phyloP scores from a whole-genome alignment of 2,329 filamentous ascomycete species.

The Colletotrichum neosansevieriae region DNA sequence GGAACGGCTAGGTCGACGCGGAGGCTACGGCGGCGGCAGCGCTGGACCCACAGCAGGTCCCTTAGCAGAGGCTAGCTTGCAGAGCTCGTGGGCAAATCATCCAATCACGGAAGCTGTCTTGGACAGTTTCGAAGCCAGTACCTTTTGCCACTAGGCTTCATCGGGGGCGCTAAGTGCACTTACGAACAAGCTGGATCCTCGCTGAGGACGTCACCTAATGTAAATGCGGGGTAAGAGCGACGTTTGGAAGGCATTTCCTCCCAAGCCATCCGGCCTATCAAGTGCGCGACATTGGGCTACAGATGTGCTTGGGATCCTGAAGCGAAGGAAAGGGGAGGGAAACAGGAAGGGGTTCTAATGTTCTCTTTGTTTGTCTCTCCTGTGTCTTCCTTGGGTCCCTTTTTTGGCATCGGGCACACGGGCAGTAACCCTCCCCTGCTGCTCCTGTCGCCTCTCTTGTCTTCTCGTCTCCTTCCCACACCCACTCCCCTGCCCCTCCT shows the following conservation, averaged over 20 bases:
- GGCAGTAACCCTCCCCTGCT: neutral
- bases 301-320: neutral
- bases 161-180: conserved; percentile 2
- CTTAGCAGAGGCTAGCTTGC: neutral
- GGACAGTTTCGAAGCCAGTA: conserved; percentile 23
- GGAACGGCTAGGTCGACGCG: conserved; percentile 8
- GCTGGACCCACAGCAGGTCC: conserved; percentile 13
- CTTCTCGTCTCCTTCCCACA: neutral
- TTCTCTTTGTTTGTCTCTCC: neutral
- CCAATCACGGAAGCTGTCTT: conserved; percentile 20
- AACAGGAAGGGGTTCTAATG: conserved; percentile 7
- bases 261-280: conserved; percentile 6
- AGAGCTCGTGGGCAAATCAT: conserved; percentile 6
- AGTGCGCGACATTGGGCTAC: neutral
- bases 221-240: conserved; percentile 41
- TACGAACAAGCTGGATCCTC: conserved; percentile 30
- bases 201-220: conserved; percentile 40
- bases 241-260: conserved; percentile 13
- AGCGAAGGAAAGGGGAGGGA: neutral
- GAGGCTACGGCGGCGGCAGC: conserved; percentile 34
- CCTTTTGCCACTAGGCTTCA: conserved; percentile 5
- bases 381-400: neutral
- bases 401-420: neutral
- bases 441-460: neutral
- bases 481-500: neutral